Conservation (phyloP, 768 basidiomycete species). For the Lentinula detonsa region DNA sequence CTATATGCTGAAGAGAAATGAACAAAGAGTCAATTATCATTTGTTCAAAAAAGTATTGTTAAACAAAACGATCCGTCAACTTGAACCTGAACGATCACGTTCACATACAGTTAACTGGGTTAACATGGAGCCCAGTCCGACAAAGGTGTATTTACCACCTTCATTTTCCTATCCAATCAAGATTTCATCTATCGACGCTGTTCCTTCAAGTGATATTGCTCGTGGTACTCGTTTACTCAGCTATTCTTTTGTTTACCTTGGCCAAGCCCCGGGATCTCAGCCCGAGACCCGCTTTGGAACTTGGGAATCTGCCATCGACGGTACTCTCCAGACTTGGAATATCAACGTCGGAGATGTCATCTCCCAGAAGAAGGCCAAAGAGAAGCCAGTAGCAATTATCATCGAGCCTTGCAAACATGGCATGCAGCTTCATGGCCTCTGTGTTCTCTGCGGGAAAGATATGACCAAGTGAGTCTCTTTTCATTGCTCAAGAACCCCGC, state of each 20-base stretch:
- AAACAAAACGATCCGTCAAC: neutral
- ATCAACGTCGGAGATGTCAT: conserved; percentile 62
- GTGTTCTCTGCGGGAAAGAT: conserved; percentile 92
- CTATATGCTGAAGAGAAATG: neutral
- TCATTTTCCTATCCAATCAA: conserved; percentile 86
- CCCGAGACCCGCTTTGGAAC: conserved; percentile 77
- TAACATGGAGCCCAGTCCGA: conserved; percentile 39
- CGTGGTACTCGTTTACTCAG: conserved; percentile 78
- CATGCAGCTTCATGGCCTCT: conserved; percentile 87
- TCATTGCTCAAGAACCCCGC: neutral
- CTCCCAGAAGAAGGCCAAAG: conserved; percentile 49
- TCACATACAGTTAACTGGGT: neutral
- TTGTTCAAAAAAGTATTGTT: neutral
- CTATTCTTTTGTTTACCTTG: conserved; percentile 70
- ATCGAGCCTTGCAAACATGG: conserved; percentile 95
- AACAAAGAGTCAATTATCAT: neutral
- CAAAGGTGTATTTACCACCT: conserved; percentile 70
- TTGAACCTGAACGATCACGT: conserved; percentile 7
- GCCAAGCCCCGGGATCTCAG: conserved; percentile 35
- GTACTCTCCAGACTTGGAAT: conserved; percentile 68
- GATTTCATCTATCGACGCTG: conserved; percentile 61
- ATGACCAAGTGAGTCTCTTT: conserved; percentile 69
- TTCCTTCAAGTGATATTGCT: conserved; percentile 36
- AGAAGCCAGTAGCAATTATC: conserved; percentile 57
- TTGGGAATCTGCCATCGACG: conserved; percentile 88